A percentile compares a stretch with the other conserved stretches of the same genome.
These are phyloP conservation scores for Proliferodiscus dingleyae DNA, from an alignment of 2,329 filamentous ascomycete genomes.

Conservation along the genomic window DNA sequence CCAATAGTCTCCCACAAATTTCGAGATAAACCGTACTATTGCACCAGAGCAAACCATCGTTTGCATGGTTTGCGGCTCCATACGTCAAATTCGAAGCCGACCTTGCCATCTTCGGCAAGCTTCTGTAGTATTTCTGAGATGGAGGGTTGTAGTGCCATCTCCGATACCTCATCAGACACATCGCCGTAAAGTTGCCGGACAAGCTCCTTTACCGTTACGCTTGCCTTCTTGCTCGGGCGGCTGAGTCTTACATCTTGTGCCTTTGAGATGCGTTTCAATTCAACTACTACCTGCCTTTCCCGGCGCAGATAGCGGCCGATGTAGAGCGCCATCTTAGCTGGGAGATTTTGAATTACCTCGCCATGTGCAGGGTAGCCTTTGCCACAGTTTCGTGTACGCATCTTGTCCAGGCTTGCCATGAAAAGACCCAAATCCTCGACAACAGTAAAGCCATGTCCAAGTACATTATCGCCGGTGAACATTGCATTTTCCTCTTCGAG, in stretches of 20 bases:
- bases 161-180: slow-evolving; percentile 33
- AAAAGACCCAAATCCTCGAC: slow-evolving; percentile 71
- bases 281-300: slow-evolving; percentile 36
- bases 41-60: too few species aligned
- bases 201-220: slow-evolving; percentile 38
- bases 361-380: slow-evolving; percentile 44
- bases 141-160: slow-evolving; percentile 39
- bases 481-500: slow-evolving; percentile 71
- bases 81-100: slow-evolving; percentile 38
- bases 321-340: slow-evolving; percentile 35
- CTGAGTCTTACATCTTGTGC: too few species aligned
- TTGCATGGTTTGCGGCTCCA: too few species aligned
- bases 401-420: slow-evolving; percentile 55
- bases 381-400: slow-evolving; percentile 28
- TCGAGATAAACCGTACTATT: too few species aligned
- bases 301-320: slow-evolving; percentile 35
- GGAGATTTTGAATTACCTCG: slow-evolving; percentile 34
- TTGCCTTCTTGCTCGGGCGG: slow-evolving; percentile 25
- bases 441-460: slow-evolving; percentile 78
- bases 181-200: slow-evolving; percentile 40
- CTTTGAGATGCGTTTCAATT: slow-evolving; percentile 28
- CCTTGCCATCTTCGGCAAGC: slow-evolving; percentile 38
- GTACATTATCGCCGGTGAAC: slow-evolving; percentile 81
- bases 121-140: slow-evolving; percentile 40
- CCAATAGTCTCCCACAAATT: too few species aligned